These are phyloP conservation scores for Aphanomyces astaci DNA, from an alignment of 352 stramenopile genomes.

Conservation along the genomic window DNA sequence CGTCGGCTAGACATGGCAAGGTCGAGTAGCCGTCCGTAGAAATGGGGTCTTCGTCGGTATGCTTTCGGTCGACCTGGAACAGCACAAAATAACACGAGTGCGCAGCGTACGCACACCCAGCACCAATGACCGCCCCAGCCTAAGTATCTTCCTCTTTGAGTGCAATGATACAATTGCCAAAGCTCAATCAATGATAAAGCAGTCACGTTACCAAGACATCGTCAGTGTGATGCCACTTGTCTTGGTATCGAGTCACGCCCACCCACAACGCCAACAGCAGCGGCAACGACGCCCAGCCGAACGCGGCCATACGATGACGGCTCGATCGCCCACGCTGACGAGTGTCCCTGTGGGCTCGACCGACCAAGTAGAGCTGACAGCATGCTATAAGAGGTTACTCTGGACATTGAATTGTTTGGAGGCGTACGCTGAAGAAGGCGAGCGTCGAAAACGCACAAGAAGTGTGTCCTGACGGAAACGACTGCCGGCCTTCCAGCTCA, in stretches of 20 bases:
- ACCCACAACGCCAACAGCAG: conserved; percentile 56
- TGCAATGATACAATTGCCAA: too few species aligned
- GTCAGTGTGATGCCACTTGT: conserved; percentile 77
- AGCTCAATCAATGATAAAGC: too few species aligned
- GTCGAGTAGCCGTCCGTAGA: too few species aligned
- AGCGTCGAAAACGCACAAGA: conserved; percentile 62
- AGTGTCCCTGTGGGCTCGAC: conserved; percentile 40
- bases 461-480: conserved; percentile 64
- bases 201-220: conserved; percentile 75
- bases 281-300: conserved; percentile 57
- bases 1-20: too few species aligned
- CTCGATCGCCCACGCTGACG: too few species aligned
- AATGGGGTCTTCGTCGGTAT: too few species aligned
- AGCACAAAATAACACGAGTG: background rate
- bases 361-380: conserved; percentile 52
- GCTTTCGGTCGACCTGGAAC: too few species aligned
- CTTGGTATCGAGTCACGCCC: conserved; percentile 54
- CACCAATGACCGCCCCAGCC: background rate
- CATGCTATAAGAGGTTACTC: background rate
- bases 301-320: conserved; percentile 42
- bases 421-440: conserved; percentile 48
- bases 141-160: background rate
- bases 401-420: background rate
- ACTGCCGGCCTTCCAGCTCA: conserved; percentile 54
- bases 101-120: background rate